phyloP scores from a whole-genome alignment of 2,329 filamentous ascomycete species.

The Hypoxylon sp. region DNA sequence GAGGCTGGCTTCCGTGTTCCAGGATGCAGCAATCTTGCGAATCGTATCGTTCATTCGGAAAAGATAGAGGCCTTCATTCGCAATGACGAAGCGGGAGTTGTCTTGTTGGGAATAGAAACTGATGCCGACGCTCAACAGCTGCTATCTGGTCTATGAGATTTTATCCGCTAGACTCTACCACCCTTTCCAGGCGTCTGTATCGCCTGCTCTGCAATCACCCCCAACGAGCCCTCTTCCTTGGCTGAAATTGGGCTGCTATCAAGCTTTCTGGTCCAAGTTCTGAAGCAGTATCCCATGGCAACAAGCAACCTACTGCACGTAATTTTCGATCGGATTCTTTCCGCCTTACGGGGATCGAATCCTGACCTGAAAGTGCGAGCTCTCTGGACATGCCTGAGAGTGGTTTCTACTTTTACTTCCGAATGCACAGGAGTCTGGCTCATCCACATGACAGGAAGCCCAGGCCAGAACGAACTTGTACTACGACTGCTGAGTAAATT shows the following conservation, averaged over 20 bases:
- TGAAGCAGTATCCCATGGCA: slow-evolving; percentile 7
- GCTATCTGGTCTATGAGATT: slow-evolving; percentile 4
- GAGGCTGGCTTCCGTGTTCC: neutral
- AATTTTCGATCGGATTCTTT: neutral
- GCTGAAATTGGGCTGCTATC: slow-evolving; percentile 17
- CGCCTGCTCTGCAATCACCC: slow-evolving; percentile 11
- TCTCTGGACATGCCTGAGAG: slow-evolving; percentile 13
- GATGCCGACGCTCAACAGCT: slow-evolving; percentile 9
- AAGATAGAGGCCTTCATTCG: neutral
- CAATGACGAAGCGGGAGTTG: neutral
- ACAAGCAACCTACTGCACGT: neutral
- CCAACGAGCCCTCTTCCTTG: slow-evolving; percentile 12
- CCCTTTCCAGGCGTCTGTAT: slow-evolving; percentile 5
- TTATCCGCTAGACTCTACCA: neutral
- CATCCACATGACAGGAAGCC: slow-evolving; percentile 9
- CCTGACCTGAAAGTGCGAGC: neutral
- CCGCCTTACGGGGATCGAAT: neutral
- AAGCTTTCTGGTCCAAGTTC: slow-evolving; percentile 13
- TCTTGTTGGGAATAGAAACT: slow-evolving; percentile 10
- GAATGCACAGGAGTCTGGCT: slow-evolving; percentile 12
- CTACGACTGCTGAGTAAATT: neutral
- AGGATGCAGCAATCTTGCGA: slow-evolving; percentile 4
- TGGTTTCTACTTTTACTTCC: neutral
- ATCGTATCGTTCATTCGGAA: neutral
- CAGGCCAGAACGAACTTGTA: neutral